Evolutionary conservation across 495 filamentous ascomycete species (phyloP).

Genomic region (Geoglossum glabrum): DNA sequence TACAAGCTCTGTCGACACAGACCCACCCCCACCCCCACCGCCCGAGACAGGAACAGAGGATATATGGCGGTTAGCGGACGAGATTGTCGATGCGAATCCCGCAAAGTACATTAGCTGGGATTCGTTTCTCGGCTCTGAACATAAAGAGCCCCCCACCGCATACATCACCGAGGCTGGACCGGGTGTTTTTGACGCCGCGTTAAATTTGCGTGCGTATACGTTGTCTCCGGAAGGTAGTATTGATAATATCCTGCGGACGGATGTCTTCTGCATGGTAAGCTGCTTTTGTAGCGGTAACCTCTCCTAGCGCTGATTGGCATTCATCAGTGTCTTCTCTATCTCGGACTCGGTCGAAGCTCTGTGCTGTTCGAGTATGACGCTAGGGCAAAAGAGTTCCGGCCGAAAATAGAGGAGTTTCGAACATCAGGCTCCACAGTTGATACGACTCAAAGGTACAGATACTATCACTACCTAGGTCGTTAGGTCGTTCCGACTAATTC

Average conservation of each 20-base stretch:
- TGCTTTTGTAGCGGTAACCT: neutral
- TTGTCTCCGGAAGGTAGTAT: neutral
- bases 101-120: conserved; percentile 53
- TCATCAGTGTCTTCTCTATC: conserved; percentile 33
- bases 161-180: conserved; percentile 68
- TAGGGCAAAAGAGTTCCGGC: conserved; percentile 34
- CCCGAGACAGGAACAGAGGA: conserved; percentile 18
- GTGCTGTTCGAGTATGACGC: conserved; percentile 53
- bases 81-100: conserved; percentile 12
- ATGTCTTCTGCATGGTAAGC: conserved; percentile 25
- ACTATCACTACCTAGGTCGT: conserved; percentile 6
- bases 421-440: conserved; percentile 42
- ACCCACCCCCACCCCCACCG: neutral
- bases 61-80: conserved; percentile 31
- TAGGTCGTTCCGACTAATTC: neutral
- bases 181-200: conserved; percentile 45
- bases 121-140: conserved; percentile 28
- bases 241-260: neutral
- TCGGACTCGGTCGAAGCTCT: conserved; percentile 67
- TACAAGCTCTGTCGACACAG: neutral
- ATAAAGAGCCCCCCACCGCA: conserved; percentile 26
- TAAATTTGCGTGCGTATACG: conserved; percentile 4
- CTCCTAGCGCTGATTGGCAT: neutral
- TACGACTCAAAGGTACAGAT: conserved; percentile 19
- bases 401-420: conserved; percentile 15